Base-by-base conservation (phyloP, 1,284 basidiomycete genomes). In the Apiotrichum laibachii region DNA sequence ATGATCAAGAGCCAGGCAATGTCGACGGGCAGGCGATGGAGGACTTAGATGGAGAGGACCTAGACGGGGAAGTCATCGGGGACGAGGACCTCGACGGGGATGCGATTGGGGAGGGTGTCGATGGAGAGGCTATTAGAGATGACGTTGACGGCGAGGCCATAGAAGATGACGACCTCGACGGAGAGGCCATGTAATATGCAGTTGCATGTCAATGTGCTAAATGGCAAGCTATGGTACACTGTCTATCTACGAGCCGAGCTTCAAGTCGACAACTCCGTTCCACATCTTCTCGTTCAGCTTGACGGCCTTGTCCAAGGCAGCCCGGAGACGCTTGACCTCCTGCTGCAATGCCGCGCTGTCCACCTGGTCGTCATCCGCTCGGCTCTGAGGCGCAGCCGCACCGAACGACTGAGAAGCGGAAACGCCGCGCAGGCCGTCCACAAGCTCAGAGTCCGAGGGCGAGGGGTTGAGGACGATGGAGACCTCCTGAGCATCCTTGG, bases 261-360 rank as follows among this genome's bases (percentile, higher is more conserved):
- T 67, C 43, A 71, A 37, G 53, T 77, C 75, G 19, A 77, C 72
- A 0, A 93, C 84, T 1, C 83, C 84, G 65, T 88, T 87, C 92
- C 92, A 94, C 87, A 94, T 93, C 53, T 84, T 82, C 69, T 93
- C 90, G 66, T 94, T 95, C 58, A 93, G 82, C 37, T 86, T 84
- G 69, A 90, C 89, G 5, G 92, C 92, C 71, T 85, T 87, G 31
- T 84, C 85, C 1, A 95, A 79, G 63, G 90, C 86, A 49, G 84
- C 82, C 37, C 81, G 83, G 58, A 93, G 75, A 22, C 76, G 78
- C 54, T 81, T 80, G 11, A 92, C 82, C 72, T 94, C 90, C 3
- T 79, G 77, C 73, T 90, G 86, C 0, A 94, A 83, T 63, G 86
- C 85, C 5, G 82, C 72, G 11, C 91, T 31, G 21, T 63, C 56